phyloP scores from a whole-genome alignment of 495 filamentous ascomycete genomes.

The Penicillium taxi region DNA sequence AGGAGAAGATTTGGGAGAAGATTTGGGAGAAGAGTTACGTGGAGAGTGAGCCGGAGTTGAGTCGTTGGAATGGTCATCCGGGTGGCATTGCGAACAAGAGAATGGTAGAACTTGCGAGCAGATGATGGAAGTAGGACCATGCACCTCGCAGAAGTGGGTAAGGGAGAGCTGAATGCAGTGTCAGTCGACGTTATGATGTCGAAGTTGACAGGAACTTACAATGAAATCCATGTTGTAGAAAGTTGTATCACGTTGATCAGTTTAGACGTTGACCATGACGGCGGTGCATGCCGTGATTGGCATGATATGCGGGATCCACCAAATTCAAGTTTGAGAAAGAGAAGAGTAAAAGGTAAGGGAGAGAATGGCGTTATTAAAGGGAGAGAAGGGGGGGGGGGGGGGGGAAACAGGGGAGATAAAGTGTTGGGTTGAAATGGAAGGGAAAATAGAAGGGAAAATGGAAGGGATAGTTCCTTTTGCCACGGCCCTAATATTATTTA shows the following conservation, averaged over 20 bases:
- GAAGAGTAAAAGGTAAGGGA: slow-evolving; percentile 4
- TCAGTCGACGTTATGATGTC: neutral
- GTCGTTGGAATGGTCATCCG: slow-evolving; percentile 27
- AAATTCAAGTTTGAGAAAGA: slow-evolving; percentile 14
- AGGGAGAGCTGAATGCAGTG: slow-evolving; percentile 62
- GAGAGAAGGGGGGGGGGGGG: slow-evolving; percentile 1
- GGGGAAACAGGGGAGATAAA: no score
- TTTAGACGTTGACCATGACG: slow-evolving; percentile 32
- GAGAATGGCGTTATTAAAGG: slow-evolving; percentile 1
- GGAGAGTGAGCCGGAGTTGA: slow-evolving; percentile 28
- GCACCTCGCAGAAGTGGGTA: slow-evolving; percentile 93
- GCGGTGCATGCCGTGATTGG: slow-evolving; percentile 31
- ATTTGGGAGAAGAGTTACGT: slow-evolving; percentile 13
- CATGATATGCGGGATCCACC: slow-evolving; percentile 13
- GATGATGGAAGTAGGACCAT: slow-evolving; percentile 91
- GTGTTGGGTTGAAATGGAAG: neutral
- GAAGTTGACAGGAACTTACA: slow-evolving; percentile 24
- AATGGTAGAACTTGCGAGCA: slow-evolving; percentile 84
- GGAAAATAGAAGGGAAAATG: neutral
- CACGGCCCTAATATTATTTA: slow-evolving; percentile 16
- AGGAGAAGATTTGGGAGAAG: slow-evolving; percentile 1
- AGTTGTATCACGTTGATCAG: slow-evolving; percentile 20
- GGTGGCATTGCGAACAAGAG: slow-evolving; percentile 64
- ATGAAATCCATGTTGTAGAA: slow-evolving; percentile 46
- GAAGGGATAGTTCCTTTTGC: slow-evolving; percentile 11